Conservation (phyloP, 768 basidiomycete genomes). For the Termitomyces eurrhizus region DNA sequence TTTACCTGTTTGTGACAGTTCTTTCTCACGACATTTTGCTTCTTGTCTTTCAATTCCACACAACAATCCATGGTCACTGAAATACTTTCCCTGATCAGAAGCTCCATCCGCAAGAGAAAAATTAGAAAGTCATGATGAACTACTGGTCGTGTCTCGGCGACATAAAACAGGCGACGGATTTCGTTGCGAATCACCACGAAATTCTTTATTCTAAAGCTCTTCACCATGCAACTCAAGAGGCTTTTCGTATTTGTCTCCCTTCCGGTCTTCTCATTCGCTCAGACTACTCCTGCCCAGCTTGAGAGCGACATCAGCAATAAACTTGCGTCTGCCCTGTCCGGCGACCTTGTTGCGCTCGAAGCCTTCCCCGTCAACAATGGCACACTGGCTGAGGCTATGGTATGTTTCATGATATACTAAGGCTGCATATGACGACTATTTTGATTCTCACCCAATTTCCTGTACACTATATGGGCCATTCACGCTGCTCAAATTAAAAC, state of each 20-base stretch:
- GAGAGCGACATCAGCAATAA: conserved; percentile 23
- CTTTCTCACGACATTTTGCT: not conserved
- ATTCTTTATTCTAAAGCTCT: not conserved
- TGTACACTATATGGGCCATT: conserved; percentile 20
- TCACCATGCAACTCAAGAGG: conserved; percentile 24
- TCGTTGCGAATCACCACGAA: not conserved
- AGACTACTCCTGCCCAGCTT: conserved; percentile 24
- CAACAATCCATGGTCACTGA: not conserved
- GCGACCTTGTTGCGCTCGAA: conserved; percentile 26
- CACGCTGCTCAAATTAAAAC: conserved; percentile 24
- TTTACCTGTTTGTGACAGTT: not conserved
- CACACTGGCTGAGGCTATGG: conserved; percentile 23
- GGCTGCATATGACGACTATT: not conserved
- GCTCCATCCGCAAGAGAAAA: not conserved
- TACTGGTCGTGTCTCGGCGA: not conserved
- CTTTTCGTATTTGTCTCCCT: conserved; percentile 25
- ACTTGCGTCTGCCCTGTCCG: conserved; percentile 23
- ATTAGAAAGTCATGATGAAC: too few species aligned
- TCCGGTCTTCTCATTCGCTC: conserved; percentile 19
- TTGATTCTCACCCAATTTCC: not conserved
- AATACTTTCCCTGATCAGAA: not conserved
- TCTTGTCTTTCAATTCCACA: not conserved
- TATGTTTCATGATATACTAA: conserved; percentile 5
- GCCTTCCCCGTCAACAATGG: conserved; percentile 26
- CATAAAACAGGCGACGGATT: not conserved